Evolutionary conservation across 108 stramenopile genomes (phyloP).

Genomic region (Nannochloropsis gaditana): DNA sequence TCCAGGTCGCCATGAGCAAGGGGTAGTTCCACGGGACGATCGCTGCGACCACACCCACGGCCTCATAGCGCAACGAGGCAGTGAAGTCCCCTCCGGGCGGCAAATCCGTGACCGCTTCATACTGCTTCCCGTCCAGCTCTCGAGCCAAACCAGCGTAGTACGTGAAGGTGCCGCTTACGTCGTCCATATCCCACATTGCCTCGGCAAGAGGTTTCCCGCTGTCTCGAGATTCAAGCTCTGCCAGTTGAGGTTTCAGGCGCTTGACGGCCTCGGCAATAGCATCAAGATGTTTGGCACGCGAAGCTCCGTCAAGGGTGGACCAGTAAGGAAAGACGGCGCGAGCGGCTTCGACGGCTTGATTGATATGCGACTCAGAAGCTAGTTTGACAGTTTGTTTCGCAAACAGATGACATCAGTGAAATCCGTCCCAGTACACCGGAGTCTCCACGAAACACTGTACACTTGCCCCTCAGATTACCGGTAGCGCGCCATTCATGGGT

Average conservation of each 20-base stretch:
- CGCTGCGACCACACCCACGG: conserved; percentile 68
- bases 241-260: conserved; percentile 28
- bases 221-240: conserved; percentile 52
- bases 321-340: conserved; percentile 21
- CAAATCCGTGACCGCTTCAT: conserved; percentile 5
- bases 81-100: conserved; percentile 22
- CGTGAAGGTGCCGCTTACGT: conserved; percentile 55
- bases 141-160: conserved; percentile 56
- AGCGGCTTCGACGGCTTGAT: conserved; percentile 18
- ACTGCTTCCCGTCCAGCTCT: conserved; percentile 28
- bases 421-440: too few relatives aligned
- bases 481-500: too few relatives aligned
- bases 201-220: conserved; percentile 72
- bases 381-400: not conserved
- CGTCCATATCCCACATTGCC: conserved; percentile 64
- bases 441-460: too few relatives aligned
- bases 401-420: too few relatives aligned
- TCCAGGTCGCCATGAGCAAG: conserved; percentile 64
- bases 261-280: not conserved
- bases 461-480: too few relatives aligned
- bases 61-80: conserved; percentile 58
- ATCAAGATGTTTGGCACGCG: not conserved
- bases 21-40: conserved; percentile 77
- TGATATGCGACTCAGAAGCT: not conserved
- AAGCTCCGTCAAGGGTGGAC: not conserved